Conservation (phyloP, 2,329 filamentous ascomycete species). For the Phaeomoniella chlamydospora region DNA sequence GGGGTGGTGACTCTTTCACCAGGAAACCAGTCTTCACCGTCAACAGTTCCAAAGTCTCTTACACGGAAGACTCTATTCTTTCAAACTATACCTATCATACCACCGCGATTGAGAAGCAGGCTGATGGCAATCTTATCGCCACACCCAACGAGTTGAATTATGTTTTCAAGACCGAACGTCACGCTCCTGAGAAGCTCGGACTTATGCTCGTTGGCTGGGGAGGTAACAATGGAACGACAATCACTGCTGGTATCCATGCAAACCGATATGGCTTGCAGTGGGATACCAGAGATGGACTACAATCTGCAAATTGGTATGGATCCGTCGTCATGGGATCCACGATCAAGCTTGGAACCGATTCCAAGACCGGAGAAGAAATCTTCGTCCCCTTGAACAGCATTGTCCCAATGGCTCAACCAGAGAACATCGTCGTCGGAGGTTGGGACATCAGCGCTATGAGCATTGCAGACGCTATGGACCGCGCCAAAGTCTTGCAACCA, state of each 20-base stretch:
- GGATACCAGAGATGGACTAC: conserved; percentile 85
- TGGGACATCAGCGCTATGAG: conserved; percentile 96
- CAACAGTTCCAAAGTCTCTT: conserved; percentile 80
- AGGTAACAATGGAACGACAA: conserved; percentile 95
- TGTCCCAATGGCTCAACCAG: conserved; percentile 92
- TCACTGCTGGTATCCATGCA: conserved; percentile 92
- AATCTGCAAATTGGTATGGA: conserved; percentile 90
- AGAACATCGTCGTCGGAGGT: conserved; percentile 85
- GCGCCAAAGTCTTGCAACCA: conserved; percentile 89
- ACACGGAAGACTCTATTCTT: conserved; percentile 75
- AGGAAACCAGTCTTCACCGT: conserved; percentile 63
- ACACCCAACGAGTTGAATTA: conserved; percentile 80
- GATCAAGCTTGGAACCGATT: conserved; percentile 85
- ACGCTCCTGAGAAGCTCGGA: conserved; percentile 70
- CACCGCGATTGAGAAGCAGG: conserved; percentile 60
- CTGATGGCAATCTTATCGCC: conserved; percentile 65
- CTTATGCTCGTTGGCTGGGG: conserved; percentile 97
- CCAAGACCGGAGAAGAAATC: conserved; percentile 71
- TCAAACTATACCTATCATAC: conserved; percentile 96
- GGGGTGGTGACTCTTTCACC: conserved; percentile 12
- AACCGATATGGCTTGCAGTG: conserved; percentile 76
- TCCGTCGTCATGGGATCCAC: conserved; percentile 96
- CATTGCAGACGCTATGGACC: conserved; percentile 84
- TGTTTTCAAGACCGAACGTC: conserved; percentile 94
- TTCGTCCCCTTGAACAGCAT: conserved; percentile 93